Evolutionary conservation across 352 stramenopile genomes (phyloP), one percentile per base, ranked within the genome.

Genomic region (Plasmopara muralis): DNA sequence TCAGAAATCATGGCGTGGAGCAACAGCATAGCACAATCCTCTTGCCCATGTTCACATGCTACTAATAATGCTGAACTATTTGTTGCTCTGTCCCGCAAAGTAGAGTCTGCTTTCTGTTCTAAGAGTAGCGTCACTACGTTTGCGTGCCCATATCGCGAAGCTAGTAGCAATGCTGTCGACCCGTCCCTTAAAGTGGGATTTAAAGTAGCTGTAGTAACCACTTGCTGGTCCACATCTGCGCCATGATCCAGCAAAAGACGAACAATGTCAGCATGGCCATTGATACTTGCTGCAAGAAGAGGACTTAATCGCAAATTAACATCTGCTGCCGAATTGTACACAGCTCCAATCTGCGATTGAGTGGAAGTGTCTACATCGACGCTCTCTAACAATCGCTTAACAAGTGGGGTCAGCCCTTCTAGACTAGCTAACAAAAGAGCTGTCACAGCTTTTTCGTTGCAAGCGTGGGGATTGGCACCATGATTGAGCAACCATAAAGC

Each of bases 81-180:
- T 16, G 66, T 80, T 28, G 55, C 55, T 25, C 35, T 44, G 39
- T 89, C 78, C 8, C 60, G 50, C 20, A 68, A 57, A 2, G 18
- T 48, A 8, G 62, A 64, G 30, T 76, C 63, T 2, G 76, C 76
- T 4, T 60, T 53, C 41, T 65, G 57, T 38, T 70, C 58, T 39
- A 97, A 58, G 13, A 98, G 71, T 9, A 76, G 47, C n/a, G 71
- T 43, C 15, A 95, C 78, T 42, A 95, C 80, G 10, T 76, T 73
- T n/a, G 83, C 59, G 59, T 98, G 88, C 15, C 95, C 95, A 52
- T 94, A 95, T 66, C 95, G 87, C 6, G 85, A 82, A 12, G 93
- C 94, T 5, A 97, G 78, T 61, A 98, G 80, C 14, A 98, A 74
- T 2, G 59, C 55, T 16, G 51, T 51, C 6, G 56, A 60, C 7